Evolutionary conservation across 2,329 filamentous ascomycete genomes (phyloP).

Genomic region (Chaetomiaceae sp.): DNA sequence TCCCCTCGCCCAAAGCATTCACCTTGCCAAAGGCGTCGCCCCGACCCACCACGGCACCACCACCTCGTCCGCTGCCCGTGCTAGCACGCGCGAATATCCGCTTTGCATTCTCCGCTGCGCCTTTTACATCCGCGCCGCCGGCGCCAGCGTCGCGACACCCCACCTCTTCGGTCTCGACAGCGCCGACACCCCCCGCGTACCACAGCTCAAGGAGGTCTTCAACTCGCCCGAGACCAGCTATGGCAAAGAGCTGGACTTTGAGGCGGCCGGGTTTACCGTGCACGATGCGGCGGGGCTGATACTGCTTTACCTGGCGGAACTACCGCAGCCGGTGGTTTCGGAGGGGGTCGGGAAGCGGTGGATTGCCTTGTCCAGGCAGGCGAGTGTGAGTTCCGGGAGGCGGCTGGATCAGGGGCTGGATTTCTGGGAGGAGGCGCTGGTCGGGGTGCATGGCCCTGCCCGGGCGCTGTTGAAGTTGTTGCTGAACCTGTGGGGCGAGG

Average conservation of each 20-base stretch:
- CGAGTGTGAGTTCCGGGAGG: conserved; percentile 33
- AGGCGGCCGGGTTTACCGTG: conserved; percentile 34
- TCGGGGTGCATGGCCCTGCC: conserved; percentile 35
- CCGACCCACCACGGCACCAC: conserved; percentile 37
- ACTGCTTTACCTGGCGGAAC: conserved; percentile 37
- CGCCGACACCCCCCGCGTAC: conserved; percentile 33
- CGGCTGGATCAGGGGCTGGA: conserved; percentile 41
- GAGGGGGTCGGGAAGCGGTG: conserved; percentile 39
- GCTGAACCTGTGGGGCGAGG: conserved; percentile 41
- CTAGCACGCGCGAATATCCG: conserved; percentile 35
- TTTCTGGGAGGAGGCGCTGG: conserved; percentile 45
- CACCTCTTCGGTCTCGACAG: conserved; percentile 39
- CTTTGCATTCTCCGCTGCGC: conserved; percentile 40
- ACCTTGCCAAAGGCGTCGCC: conserved; percentile 37
- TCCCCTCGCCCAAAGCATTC: conserved; percentile 27
- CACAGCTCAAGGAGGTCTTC: conserved; percentile 37
- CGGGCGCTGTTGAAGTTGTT: conserved; percentile 40
- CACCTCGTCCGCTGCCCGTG: conserved; percentile 33
- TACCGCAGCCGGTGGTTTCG: conserved; percentile 38
- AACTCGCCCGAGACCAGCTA: conserved; percentile 33
- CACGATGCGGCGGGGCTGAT: conserved; percentile 42
- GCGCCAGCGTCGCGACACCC: conserved; percentile 33
- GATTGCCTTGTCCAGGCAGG: conserved; percentile 39
- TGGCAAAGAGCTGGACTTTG: conserved; percentile 38
- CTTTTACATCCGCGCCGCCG: conserved; percentile 35